Evolutionary conservation across 257 asterid species (phyloP), one percentile per base, ranked within the genome.

Genomic region (Solanum chaucha): DNA sequence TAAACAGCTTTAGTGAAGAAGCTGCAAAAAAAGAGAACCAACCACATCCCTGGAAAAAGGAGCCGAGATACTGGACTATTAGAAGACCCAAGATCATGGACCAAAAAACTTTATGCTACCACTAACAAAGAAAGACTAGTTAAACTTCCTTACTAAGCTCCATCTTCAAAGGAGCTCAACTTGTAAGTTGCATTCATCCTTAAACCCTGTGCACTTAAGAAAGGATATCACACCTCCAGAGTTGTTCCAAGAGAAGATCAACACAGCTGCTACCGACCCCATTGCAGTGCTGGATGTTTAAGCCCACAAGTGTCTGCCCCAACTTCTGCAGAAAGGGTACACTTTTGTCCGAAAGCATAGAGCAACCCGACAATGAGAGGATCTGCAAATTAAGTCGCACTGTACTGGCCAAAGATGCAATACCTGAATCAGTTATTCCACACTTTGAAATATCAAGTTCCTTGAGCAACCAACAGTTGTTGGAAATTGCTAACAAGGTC

Each of bases 151-250:
- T 82, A 14, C 81, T 81, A 85, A 64, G 68, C 64, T 85, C 88
- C 64, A 86, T 14, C 90, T 40, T 41, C 55, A 48, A 35, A 38
- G 58, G 40, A 58, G 38, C n/a, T 32, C 72, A 51, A 36, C 71
- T 82, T 86, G 34, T 14, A 35, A 3, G 70, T 61, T 28, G 70
- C 55, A 24, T 8, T 70, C 64, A 58, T 22, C 36, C 55, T 64
- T 34, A 2, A 15, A 12, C 10, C 34, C 40, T 22, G 64, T 36
- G 80, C 75, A 88, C 86, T 92, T 87, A 95, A 84, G 85, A 89
- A 68, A 97, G 98, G 87, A 97, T 90, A 74, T 97, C 97, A 24
- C 99, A 97, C 95, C 97, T 93, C 95, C 98, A 93, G 11, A 96
- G 95, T 15, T 86, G 90, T 90, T 93, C 97, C 80, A 86, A 30